Conservation (phyloP, 2,329 filamentous ascomycete species). For the Phaeosphaeriaceae sp. region DNA sequence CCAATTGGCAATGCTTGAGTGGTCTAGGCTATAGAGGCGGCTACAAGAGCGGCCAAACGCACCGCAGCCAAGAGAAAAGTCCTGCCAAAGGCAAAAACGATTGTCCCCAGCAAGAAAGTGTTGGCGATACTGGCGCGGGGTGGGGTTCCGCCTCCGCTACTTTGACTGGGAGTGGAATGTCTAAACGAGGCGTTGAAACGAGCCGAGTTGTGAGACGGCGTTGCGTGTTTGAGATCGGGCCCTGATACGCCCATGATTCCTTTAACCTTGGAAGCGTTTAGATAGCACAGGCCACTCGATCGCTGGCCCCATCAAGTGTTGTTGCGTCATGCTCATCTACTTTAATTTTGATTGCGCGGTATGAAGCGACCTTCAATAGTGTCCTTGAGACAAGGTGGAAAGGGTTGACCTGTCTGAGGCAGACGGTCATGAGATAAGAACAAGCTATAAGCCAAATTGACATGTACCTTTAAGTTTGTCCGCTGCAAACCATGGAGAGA, state of each 20-base stretch:
- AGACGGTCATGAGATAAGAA: neutral
- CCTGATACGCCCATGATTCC: constrained; percentile 29
- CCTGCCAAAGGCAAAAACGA: neutral
- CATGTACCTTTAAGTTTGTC: neutral
- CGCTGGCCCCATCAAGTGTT: neutral
- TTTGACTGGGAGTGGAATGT: constrained; percentile 13
- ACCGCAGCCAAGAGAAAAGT: constrained; percentile 7
- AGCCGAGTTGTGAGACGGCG: constrained; percentile 6
- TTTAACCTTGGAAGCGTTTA: constrained; percentile 1
- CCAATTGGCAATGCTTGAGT: constrained; percentile 20
- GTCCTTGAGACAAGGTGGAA: neutral
- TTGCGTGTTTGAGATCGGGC: neutral
- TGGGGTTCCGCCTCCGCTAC: constrained; percentile 16
- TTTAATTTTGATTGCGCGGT: neutral
- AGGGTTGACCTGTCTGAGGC: neutral
- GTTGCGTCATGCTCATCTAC: neutral
- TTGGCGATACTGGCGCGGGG: constrained; percentile 19
- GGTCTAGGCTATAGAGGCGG: constrained; percentile 21
- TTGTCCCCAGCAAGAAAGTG: neutral
- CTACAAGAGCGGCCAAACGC: constrained; percentile 19
- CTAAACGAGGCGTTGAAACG: constrained; percentile 24
- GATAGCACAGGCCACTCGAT: constrained; percentile 1
- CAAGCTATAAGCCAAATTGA: neutral
- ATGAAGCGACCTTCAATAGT: neutral
- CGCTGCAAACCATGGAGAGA: too few relatives aligned